phyloP scores from a whole-genome alignment of 768 basidiomycete genomes.

The Heimioporus sp. region DNA sequence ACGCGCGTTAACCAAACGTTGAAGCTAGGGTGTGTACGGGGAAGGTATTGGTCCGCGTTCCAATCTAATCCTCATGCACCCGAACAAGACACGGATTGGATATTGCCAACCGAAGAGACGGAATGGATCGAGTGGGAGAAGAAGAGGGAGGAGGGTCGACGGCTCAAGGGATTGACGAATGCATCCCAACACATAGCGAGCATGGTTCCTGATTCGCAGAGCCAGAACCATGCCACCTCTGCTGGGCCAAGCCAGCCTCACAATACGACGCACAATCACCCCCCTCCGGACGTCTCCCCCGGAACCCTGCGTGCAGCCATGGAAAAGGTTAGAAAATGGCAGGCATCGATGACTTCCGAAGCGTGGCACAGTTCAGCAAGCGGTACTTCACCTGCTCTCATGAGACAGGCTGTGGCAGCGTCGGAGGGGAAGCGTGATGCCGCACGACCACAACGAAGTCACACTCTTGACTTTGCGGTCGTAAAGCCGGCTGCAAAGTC shows the following conservation, averaged over 20 bases:
- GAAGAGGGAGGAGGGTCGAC: constrained; percentile 20
- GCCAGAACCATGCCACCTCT: neutral
- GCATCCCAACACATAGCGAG: constrained; percentile 6
- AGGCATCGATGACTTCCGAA: constrained; percentile 27
- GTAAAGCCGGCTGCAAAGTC: constrained; percentile 36
- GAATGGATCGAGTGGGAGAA: constrained; percentile 50
- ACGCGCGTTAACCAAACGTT: constrained; percentile 38
- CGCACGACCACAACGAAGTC: constrained; percentile 10
- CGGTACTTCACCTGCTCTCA: constrained; percentile 1
- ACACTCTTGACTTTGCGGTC: constrained; percentile 43
- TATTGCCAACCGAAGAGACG: constrained; percentile 46
- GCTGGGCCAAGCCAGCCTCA: neutral
- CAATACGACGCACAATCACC: constrained; percentile 4
- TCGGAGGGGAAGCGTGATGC: constrained; percentile 17
- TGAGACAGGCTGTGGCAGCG: neutral
- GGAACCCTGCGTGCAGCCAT: constrained; percentile 27
- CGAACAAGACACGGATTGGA: constrained; percentile 28
- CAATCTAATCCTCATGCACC: constrained; percentile 18
- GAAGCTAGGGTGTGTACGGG: constrained; percentile 40
- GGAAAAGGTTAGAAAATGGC: constrained; percentile 37
- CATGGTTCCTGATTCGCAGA: constrained; percentile 2
- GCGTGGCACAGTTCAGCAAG: constrained; percentile 8
- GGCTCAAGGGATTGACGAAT: constrained; percentile 16
- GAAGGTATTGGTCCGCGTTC: constrained; percentile 27
- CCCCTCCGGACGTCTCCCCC: constrained; percentile 19